Conservation (phyloP, 2,329 filamentous ascomycete genomes). For the Colletotrichum falcatum region DNA sequence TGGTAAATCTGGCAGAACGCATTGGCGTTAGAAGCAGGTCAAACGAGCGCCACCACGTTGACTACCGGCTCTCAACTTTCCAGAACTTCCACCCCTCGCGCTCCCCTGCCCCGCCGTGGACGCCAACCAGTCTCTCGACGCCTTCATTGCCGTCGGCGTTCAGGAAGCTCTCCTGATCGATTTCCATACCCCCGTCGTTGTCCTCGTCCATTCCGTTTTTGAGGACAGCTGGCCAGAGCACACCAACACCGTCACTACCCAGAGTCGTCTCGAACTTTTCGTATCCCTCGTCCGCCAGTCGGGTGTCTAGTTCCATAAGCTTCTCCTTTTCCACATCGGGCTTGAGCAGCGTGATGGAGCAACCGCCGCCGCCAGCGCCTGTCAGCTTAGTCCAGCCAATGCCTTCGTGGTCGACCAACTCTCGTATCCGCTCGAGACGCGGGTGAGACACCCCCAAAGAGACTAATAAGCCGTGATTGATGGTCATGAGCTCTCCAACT, state of each 20-base stretch:
- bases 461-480: constrained; percentile 95
- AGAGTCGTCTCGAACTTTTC: constrained; percentile 89
- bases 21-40: constrained; percentile 8
- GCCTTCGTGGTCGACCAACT: constrained; percentile 87
- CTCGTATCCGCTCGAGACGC: constrained; percentile 88
- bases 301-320: constrained; percentile 72
- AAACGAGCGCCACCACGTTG: not conserved
- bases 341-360: constrained; percentile 90
- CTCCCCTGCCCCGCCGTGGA: constrained; percentile 75
- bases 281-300: constrained; percentile 79
- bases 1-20: constrained; percentile 8
- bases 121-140: constrained; percentile 86
- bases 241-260: constrained; percentile 92
- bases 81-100: constrained; percentile 90
- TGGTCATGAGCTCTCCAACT: constrained; percentile 87
- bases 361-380: constrained; percentile 93
- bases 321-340: constrained; percentile 69
- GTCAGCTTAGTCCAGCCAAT: constrained; percentile 99
- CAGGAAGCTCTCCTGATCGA: constrained; percentile 86
- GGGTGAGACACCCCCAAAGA: constrained; percentile 95
- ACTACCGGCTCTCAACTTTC: constrained; percentile 67
- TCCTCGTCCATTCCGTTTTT: constrained; percentile 86
- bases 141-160: constrained; percentile 86
- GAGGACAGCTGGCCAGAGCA: constrained; percentile 91
- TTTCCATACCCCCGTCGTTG: constrained; percentile 86